These are phyloP conservation scores for Lathyrus sativus DNA, from an alignment of 306 rosid species.

Conservation along the genomic window DNA sequence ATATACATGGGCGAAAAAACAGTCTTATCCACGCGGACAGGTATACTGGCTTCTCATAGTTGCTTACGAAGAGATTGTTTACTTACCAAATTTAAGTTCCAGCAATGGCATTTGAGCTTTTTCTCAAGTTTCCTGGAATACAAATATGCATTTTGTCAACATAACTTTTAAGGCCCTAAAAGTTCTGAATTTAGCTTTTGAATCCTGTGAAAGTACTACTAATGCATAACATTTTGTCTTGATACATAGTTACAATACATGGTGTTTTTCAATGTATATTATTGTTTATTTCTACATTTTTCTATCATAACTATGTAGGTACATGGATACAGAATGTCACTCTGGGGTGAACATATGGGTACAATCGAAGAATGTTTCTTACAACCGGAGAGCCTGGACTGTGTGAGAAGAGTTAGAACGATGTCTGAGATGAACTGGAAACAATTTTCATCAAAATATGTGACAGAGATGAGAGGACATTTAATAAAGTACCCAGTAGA, in stretches of 20 bases:
- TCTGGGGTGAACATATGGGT: conserved; percentile 90
- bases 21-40: conserved; percentile 71
- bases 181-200: conserved; percentile 13
- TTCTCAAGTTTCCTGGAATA: neutral
- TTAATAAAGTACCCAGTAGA: conserved; percentile 85
- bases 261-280: neutral
- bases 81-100: neutral
- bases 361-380: conserved; percentile 65
- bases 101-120: conserved; percentile 9
- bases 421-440: conserved; percentile 80
- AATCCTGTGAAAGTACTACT: neutral
- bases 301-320: conserved; percentile 46
- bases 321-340: conserved; percentile 89
- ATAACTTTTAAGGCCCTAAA: neutral
- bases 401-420: conserved; percentile 66
- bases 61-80: conserved; percentile 20
- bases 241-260: conserved; percentile 5
- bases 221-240: neutral
- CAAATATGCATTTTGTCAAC: no score
- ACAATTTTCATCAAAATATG: conserved; percentile 65
- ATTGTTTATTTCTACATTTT: neutral
- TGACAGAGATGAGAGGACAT: conserved; percentile 81
- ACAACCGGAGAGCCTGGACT: conserved; percentile 79
- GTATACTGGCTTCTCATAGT: conserved; percentile 44
- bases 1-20: conserved; percentile 73